A percentile compares a stretch with the other conserved stretches of the same genome.
phyloP scores from a whole-genome alignment of 352 stramenopile genomes.

The Phytopythium mirpurense region DNA sequence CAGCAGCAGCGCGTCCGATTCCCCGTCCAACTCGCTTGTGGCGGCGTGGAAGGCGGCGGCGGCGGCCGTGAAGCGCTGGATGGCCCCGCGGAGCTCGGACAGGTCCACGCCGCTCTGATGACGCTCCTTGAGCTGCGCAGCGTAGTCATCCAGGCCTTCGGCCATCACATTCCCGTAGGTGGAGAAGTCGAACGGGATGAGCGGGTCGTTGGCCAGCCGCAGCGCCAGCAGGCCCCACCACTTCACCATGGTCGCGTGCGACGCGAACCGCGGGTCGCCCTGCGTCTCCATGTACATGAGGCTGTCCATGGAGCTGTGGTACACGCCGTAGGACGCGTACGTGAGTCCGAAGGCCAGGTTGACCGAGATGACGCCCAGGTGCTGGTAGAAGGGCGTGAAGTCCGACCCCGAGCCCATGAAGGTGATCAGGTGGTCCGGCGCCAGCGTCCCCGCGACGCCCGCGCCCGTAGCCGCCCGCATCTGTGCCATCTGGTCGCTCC shows the following conservation, averaged over 20 bases:
- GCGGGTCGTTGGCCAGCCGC: conserved; percentile 29
- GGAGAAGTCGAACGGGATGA: conserved; percentile 48
- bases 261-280: conserved; percentile 48
- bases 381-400: conserved; percentile 69
- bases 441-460: conserved; percentile 16
- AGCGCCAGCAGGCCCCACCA: conserved; percentile 61
- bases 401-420: conserved; percentile 42
- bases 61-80: conserved; percentile 8
- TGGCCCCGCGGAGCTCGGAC: conserved; percentile 10
- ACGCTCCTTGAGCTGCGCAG: conserved; percentile 3
- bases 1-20: too few species aligned
- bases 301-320: conserved; percentile 83
- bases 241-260: conserved; percentile 34
- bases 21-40: too few species aligned
- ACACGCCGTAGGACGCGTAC: conserved; percentile 35
- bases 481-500: conserved; percentile 1
- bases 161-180: conserved; percentile 36
- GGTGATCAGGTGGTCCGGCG: conserved; percentile 25
- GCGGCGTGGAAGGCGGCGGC: too few species aligned
- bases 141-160: conserved; percentile 17
- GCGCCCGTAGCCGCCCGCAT: too few species aligned
- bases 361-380: conserved; percentile 62
- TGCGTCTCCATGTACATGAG: conserved; percentile 61
- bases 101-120: conserved; percentile 11
- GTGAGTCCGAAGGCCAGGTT: conserved; percentile 40